phyloP scores from a whole-genome alignment of 495 filamentous ascomycete species.

The Entonaema liquescens region DNA sequence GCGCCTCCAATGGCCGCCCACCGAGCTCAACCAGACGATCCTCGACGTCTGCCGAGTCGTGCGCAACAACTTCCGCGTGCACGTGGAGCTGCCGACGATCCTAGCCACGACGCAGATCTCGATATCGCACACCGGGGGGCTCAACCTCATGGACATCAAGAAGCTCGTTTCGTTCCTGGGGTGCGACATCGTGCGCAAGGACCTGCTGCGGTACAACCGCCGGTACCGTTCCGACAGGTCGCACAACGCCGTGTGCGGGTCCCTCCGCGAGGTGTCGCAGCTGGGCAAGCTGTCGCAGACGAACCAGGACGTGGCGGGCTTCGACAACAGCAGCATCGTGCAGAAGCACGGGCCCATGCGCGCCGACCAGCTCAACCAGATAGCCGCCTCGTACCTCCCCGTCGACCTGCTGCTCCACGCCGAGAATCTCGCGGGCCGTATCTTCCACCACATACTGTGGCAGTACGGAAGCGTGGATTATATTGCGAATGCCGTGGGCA shows the following conservation, averaged over 20 bases:
- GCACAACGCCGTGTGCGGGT: conserved; percentile 16
- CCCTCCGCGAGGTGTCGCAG: neutral
- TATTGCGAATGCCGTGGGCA: neutral
- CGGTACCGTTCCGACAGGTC: neutral
- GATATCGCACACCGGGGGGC: neutral
- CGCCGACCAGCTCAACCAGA: neutral
- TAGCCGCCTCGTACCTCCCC: neutral
- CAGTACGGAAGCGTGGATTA: neutral
- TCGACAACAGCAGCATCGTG: neutral
- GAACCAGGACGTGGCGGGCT: neutral
- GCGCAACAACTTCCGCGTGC: conserved; percentile 25
- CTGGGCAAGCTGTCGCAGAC: neutral
- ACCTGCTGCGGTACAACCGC: conserved; percentile 3
- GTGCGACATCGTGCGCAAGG: neutral
- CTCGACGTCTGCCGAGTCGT: neutral
- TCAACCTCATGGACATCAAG: conserved; percentile 24
- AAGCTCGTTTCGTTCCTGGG: conserved; percentile 9
- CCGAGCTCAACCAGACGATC: neutral
- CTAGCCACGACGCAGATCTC: conserved; percentile 15
- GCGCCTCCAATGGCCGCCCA: neutral
- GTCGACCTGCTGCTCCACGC: neutral
- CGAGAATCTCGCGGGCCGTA: neutral
- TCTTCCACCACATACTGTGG: conserved; percentile 11
- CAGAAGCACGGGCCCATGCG: neutral
- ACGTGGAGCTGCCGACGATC: conserved; percentile 13